A percentile compares a stretch with the other conserved stretches of the same genome.
phyloP scores from a whole-genome alignment of 73 alveolate genomes.

The Paramecium caudatum region DNA sequence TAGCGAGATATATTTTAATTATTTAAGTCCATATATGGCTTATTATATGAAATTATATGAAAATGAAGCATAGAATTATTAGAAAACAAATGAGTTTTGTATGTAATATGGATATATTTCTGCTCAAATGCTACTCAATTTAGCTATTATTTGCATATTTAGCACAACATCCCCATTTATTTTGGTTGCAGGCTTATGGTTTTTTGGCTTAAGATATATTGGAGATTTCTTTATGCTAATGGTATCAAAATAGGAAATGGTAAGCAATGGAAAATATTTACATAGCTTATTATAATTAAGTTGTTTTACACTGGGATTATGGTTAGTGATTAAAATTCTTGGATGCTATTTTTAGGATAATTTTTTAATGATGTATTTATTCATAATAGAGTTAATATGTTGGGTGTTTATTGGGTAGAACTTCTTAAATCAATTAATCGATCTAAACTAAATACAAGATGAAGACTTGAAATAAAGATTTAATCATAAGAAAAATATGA shows the following conservation, averaged over 20 bases:
- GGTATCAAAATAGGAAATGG: constrained; percentile 40
- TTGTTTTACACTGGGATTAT: constrained; percentile 28
- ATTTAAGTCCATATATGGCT: constrained; percentile 41
- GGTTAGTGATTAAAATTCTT: constrained; percentile 11
- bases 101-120: constrained; percentile 35
- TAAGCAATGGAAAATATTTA: constrained; percentile 38
- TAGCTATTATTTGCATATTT: constrained; percentile 32
- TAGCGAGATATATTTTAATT: constrained; percentile 15
- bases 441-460: constrained; percentile 8
- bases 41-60: constrained; percentile 34
- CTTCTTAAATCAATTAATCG: background rate
- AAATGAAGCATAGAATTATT: constrained; percentile 15
- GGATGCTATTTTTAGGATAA: background rate
- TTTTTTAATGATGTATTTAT: constrained; percentile 42
- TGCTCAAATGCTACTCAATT: constrained; percentile 31
- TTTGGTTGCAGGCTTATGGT: constrained; percentile 51
- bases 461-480: constrained; percentile 31
- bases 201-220: constrained; percentile 10
- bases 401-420: constrained; percentile 2
- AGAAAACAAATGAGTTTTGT: constrained; percentile 30
- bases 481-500: constrained; percentile 4
- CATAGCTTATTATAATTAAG: constrained; percentile 26
- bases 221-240: constrained; percentile 31
- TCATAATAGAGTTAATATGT: background rate
- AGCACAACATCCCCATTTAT: constrained; percentile 48